Conservation (phyloP, 306 rosid genomes). For the Citrullus colocynthis region DNA sequence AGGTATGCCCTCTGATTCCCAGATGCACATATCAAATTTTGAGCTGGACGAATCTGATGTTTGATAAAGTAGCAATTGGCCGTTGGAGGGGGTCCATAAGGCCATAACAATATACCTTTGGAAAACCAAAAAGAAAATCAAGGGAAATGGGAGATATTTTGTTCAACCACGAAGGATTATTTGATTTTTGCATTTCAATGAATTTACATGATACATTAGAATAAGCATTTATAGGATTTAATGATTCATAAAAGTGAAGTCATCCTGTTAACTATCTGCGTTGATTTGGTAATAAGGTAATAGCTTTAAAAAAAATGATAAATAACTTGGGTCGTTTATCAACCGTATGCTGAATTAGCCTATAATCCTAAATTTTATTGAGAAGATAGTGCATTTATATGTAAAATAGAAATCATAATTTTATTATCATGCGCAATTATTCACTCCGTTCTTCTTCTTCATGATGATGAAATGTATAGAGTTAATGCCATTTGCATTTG, state of each 20-base stretch:
- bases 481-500: background rate
- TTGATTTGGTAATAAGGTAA: too few species aligned
- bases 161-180: too few species aligned
- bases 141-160: too few species aligned
- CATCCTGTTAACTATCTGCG: too few species aligned
- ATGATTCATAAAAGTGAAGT: too few species aligned
- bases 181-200: too few species aligned
- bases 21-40: background rate
- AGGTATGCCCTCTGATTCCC: slow-evolving; percentile 19
- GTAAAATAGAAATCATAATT: background rate
- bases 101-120: too few species aligned
- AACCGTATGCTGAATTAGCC: background rate
- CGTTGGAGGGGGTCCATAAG: background rate
- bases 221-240: too few species aligned
- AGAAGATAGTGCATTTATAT: background rate
- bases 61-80: background rate
- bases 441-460: background rate
- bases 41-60: background rate
- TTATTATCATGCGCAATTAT: background rate
- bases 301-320: too few species aligned
- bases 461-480: background rate
- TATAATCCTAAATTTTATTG: background rate
- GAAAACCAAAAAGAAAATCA: too few species aligned
- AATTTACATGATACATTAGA: too few species aligned
- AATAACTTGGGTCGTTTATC: too few species aligned